These are phyloP conservation scores for Lagerstroemia speciosa DNA, from an alignment of 345 rosid species.

Conservation along the genomic window DNA sequence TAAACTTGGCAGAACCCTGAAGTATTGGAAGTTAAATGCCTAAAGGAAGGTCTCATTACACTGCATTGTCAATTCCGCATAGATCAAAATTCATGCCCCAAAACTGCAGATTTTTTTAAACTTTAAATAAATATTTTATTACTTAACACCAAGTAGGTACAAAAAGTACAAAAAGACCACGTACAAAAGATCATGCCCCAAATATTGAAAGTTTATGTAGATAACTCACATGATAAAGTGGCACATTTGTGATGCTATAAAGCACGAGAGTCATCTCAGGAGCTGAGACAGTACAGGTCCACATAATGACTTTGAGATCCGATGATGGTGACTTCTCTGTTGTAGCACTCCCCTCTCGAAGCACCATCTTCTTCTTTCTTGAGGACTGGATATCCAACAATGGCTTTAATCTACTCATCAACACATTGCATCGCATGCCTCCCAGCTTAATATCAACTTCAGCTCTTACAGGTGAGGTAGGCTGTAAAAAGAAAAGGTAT, in stretches of 20 bases:
- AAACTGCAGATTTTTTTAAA: not conserved
- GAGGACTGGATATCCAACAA: slow-evolving; percentile 67
- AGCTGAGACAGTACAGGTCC: slow-evolving; percentile 94
- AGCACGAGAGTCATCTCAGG: slow-evolving; percentile 89
- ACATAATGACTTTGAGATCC: slow-evolving; percentile 55
- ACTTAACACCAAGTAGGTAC: too few species aligned
- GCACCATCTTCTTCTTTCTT: slow-evolving; percentile 54
- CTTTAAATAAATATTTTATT: too few species aligned
- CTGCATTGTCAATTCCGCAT: not conserved
- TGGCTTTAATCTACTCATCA: slow-evolving; percentile 65
- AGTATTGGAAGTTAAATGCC: not conserved
- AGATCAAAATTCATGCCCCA: not conserved
- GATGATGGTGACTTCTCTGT: slow-evolving; percentile 35
- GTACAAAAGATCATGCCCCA: too few species aligned
- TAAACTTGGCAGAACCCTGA: not conserved
- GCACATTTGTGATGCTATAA: slow-evolving; percentile 41
- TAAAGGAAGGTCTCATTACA: not conserved
- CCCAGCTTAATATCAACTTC: slow-evolving; percentile 94
- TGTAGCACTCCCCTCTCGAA: slow-evolving; percentile 43
- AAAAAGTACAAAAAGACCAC: too few species aligned
- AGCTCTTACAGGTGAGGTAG: slow-evolving; percentile 65
- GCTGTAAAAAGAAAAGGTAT: slow-evolving; percentile 24
- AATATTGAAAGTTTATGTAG: not conserved
- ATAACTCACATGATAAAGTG: slow-evolving; percentile 82
- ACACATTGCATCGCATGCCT: slow-evolving; percentile 72